Conservation (phyloP, 2,329 filamentous ascomycete species). For the Bipolaris zeicola region DNA sequence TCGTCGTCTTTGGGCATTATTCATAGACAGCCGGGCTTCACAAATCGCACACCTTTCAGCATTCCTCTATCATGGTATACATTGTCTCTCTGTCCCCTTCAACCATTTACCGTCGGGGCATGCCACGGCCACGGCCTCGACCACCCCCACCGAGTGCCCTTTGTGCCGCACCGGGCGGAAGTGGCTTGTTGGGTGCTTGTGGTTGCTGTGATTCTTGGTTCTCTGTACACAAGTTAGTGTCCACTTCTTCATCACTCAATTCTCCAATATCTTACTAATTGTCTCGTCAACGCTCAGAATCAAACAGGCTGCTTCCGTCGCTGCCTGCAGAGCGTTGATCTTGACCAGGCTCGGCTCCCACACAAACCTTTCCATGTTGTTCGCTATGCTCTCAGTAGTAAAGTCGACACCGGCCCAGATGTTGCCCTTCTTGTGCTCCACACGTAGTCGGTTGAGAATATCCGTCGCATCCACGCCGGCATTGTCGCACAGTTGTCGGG, state of each 20-base stretch:
- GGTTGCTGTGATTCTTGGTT: slow-evolving; percentile 92
- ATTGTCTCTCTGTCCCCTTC: slow-evolving; percentile 4
- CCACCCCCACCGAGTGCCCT: slow-evolving; percentile 82
- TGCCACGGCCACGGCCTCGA: slow-evolving; percentile 68
- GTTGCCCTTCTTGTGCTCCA: slow-evolving; percentile 92
- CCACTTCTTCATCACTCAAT: background rate
- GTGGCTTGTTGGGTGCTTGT: slow-evolving; percentile 75
- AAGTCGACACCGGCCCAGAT: slow-evolving; percentile 98
- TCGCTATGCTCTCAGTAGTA: slow-evolving; percentile 83
- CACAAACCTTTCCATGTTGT: slow-evolving; percentile 95
- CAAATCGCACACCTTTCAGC: slow-evolving; percentile 12
- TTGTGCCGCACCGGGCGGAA: slow-evolving; percentile 74
- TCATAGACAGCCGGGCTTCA: slow-evolving; percentile 37
- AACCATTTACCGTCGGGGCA: slow-evolving; percentile 74
- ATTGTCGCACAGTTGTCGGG: slow-evolving; percentile 96
- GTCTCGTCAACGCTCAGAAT: slow-evolving; percentile 98
- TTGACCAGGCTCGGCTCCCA: slow-evolving; percentile 98
- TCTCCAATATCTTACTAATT: slow-evolving; percentile 66
- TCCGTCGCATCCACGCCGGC: slow-evolving; percentile 98
- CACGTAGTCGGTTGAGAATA: slow-evolving; percentile 92
- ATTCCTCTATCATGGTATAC: slow-evolving; percentile 33
- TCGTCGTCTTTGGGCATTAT: slow-evolving; percentile 36
- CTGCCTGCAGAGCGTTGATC: slow-evolving; percentile 95
- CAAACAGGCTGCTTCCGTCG: slow-evolving; percentile 91
- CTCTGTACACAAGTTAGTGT: slow-evolving; percentile 51